Percentiles rank a stretch among this genome's conserved stretches.
These are phyloP conservation scores for Pistacia vera DNA, from an alignment of 345 rosid species.

Conservation along the genomic window DNA sequence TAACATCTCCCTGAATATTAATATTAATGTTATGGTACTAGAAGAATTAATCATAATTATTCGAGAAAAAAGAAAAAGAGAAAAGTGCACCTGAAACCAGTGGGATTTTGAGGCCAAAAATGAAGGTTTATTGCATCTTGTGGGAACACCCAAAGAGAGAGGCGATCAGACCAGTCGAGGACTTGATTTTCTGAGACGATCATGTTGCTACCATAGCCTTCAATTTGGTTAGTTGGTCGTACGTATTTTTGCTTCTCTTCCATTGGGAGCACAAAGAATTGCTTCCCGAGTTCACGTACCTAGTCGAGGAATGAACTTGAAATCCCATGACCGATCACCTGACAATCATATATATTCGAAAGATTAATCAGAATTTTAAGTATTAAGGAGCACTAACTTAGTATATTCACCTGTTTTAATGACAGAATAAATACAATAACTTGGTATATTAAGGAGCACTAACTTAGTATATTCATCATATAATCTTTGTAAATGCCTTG, in stretches of 20 bases:
- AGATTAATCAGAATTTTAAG: no score
- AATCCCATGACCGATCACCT: slow-evolving; percentile 46
- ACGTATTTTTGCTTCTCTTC: slow-evolving; percentile 37
- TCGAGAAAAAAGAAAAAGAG: no score
- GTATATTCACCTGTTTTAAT: no score
- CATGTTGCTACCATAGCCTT: slow-evolving; percentile 44
- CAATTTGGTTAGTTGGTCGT: slow-evolving; percentile 25
- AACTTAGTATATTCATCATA: no score
- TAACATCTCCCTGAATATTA: slow-evolving; percentile 30
- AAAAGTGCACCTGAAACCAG: slow-evolving; percentile 28
- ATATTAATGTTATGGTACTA: no score
- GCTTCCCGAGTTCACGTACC: slow-evolving; percentile 22
- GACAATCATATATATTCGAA: no score
- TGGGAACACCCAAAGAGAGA: slow-evolving; percentile 34
- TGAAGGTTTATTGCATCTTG: slow-evolving; percentile 20
- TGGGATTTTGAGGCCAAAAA: slow-evolving; percentile 39
- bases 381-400: no score
- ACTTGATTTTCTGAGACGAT: slow-evolving; percentile 38
- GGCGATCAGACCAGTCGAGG: slow-evolving; percentile 44
- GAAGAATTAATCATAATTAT: background rate
- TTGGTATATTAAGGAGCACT: no score
- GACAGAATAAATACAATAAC: no score
- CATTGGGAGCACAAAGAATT: slow-evolving; percentile 32
- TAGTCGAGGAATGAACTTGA: slow-evolving; percentile 28
- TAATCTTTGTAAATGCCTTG: no score